Conservation (phyloP, 352 stramenopile species). For the Phytophthora citrophthora region DNA sequence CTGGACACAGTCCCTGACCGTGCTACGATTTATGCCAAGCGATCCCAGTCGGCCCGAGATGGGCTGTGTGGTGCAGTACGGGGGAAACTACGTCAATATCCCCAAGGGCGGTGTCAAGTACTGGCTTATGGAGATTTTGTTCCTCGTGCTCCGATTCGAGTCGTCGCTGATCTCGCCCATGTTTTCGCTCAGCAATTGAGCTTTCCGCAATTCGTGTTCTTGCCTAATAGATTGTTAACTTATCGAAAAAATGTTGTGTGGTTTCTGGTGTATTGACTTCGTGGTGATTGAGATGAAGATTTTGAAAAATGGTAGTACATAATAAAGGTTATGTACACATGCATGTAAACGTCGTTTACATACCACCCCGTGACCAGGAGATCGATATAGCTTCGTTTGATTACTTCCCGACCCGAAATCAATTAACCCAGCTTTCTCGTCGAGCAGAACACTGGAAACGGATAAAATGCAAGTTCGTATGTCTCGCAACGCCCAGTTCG, state of each 20-base stretch:
- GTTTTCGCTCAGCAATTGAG: constrained; percentile 47
- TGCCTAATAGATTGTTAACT: constrained; percentile 37
- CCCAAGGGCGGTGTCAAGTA: constrained; percentile 46
- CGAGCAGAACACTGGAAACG: too few relatives aligned
- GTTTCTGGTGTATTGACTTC: too few relatives aligned
- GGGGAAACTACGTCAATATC: constrained; percentile 51
- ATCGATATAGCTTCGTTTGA: too few relatives aligned
- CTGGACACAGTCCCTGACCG: constrained; percentile 53
- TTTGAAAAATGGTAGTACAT: too few relatives aligned
- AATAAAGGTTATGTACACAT: too few relatives aligned
- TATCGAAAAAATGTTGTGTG: constrained; percentile 11
- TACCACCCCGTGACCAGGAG: too few relatives aligned
- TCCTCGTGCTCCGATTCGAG: constrained; percentile 63
- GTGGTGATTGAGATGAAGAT: too few relatives aligned
- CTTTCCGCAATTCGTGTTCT: constrained; percentile 6
- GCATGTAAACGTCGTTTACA: too few relatives aligned
- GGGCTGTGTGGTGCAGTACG: constrained; percentile 52
- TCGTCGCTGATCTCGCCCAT: constrained; percentile 53
- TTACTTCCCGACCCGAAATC: too few relatives aligned
- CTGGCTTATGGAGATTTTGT: constrained; percentile 68
- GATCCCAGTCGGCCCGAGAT: constrained; percentile 31
- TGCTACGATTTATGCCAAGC: constrained; percentile 51
- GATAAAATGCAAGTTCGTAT: too few relatives aligned
- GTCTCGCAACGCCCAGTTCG: too few relatives aligned
- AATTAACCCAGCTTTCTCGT: too few relatives aligned